Evolutionary conservation across 495 filamentous ascomycete species (phyloP).

Genomic region (Jackrogersella minutella): DNA sequence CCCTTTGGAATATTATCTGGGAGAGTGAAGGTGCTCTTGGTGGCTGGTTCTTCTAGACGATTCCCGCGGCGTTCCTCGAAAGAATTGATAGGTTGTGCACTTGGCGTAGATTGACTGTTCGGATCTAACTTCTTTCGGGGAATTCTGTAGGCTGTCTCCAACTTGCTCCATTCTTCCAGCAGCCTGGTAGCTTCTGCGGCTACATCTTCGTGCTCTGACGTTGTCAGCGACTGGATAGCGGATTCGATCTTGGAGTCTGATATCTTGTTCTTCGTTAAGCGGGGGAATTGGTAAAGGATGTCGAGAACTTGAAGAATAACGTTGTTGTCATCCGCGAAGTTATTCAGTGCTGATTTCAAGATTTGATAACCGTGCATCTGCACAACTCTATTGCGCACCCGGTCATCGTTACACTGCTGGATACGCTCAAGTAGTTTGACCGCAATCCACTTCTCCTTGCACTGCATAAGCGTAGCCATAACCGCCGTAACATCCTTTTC

Average conservation of each 20-base stretch:
- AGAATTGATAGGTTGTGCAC: constrained; percentile 55
- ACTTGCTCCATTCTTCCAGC: constrained; percentile 84
- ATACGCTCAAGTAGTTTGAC: constrained; percentile 93
- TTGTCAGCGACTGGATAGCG: constrained; percentile 74
- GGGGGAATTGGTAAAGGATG: constrained; percentile 87
- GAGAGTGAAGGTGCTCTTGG: constrained; percentile 49
- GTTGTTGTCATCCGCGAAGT: constrained; percentile 88
- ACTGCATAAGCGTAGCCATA: constrained; percentile 98
- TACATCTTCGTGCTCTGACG: constrained; percentile 76
- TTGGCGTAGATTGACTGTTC: constrained; percentile 43
- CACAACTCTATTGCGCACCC: constrained; percentile 85
- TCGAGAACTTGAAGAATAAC: constrained; percentile 88
- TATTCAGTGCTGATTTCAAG: constrained; percentile 80
- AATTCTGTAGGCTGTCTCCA: constrained; percentile 94
- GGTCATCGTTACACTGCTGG: constrained; percentile 87
- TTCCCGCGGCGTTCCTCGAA: constrained; percentile 72
- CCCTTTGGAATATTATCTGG: constrained; percentile 67
- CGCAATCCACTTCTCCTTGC: constrained; percentile 99
- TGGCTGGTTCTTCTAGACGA: constrained; percentile 61
- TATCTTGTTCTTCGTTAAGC: constrained; percentile 96
- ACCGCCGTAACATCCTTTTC: constrained; percentile 94
- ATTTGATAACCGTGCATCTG: constrained; percentile 98
- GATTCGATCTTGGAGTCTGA: constrained; percentile 94
- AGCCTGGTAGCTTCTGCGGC: constrained; percentile 72
- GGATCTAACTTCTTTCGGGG: constrained; percentile 72